Percentiles rank a stretch among this genome's conserved stretches.
phyloP scores from a whole-genome alignment of 768 basidiomycete genomes.

The Hericium alpestre region DNA sequence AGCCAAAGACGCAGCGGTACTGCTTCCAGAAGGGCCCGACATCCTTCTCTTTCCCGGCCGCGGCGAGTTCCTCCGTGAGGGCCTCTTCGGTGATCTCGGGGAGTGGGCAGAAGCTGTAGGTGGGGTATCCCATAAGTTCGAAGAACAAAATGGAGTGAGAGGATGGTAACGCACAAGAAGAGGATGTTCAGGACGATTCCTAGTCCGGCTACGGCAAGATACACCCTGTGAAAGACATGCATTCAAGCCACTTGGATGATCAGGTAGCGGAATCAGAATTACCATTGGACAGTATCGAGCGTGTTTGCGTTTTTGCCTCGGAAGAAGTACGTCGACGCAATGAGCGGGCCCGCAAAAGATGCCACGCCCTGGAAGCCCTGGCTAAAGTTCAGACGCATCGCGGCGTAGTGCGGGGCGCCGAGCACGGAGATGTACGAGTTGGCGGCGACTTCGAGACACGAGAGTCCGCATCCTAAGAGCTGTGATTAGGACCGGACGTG shows the following conservation, averaged over 20 bases:
- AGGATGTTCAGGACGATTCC: conserved; percentile 51
- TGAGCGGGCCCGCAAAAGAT: conserved; percentile 63
- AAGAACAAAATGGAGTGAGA: conserved; percentile 1
- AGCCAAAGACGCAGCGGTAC: conserved; percentile 61
- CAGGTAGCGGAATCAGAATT: background rate
- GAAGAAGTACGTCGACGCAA: conserved; percentile 70
- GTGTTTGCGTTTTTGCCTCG: conserved; percentile 46
- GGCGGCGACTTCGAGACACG: conserved; percentile 60
- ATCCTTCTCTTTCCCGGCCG: conserved; percentile 29
- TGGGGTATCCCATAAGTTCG: background rate
- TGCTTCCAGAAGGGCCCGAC: conserved; percentile 58
- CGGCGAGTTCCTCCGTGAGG: conserved; percentile 38
- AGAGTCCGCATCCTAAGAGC: conserved; percentile 50
- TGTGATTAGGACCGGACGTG: background rate
- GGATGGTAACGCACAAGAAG: conserved; percentile 40
- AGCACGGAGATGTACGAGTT: conserved; percentile 74
- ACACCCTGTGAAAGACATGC: conserved; percentile 33
- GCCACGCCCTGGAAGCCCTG: conserved; percentile 75
- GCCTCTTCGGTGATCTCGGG: conserved; percentile 66
- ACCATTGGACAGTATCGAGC: conserved; percentile 64
- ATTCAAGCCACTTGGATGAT: background rate
- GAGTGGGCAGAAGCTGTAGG: conserved; percentile 46
- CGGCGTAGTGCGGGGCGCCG: conserved; percentile 58
- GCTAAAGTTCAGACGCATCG: conserved; percentile 67
- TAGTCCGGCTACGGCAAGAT: conserved; percentile 53